Base-by-base conservation (phyloP, 495 filamentous ascomycete genomes). In the Podospora anserina region DNA sequence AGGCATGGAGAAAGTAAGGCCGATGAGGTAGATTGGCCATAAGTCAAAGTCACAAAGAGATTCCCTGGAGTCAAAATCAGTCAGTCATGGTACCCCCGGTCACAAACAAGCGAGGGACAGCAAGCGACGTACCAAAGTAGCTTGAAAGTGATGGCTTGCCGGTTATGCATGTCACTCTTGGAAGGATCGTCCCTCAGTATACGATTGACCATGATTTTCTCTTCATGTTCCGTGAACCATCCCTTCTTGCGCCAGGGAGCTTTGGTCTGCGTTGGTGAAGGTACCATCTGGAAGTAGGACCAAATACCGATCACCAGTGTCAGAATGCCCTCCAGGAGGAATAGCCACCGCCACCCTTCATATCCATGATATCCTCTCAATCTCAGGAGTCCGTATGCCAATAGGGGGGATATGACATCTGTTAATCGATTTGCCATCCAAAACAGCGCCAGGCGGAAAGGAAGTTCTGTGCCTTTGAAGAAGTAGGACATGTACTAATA, bases 121-220 rank as follows among this genome's bases (percentile, higher is more conserved):
- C 7, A 23, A 20, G n/a, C n/a, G 19, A 26, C 55, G n/a, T 58
- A 58, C 55, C 82, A 84, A 44, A 89, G 74, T 18, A 80, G 67
- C 18, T 69, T 69, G 1, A 77, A 77, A 0, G 78, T 82, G 13
- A 89, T 77, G 2, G 82, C 77, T 71, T 88, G 78, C 2, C 77
- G 73, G 69, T 88, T 89, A 75, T 88, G 82, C 87, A 88, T 89
- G 63, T 84, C 81, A 19, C 84, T 85, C 73, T 90, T 90, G 60
- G 82, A 82, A 5, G 88, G 87, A 70, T 89, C 88, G 65, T 90
- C 88, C 20, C 88, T 83, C 4, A 89, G 76, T 7, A 90, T 77
- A 0, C 87, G 81, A 69, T 89, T 90, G 23, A 88, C 87, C 5
- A 89, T 73, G 65, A 90, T 89, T 1, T 71, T 68, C 34, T 84